Evolutionary conservation across 2,329 filamentous ascomycete genomes (phyloP), one percentile per base, ranked within the genome.

Genomic region (Trichoderma gracile): DNA sequence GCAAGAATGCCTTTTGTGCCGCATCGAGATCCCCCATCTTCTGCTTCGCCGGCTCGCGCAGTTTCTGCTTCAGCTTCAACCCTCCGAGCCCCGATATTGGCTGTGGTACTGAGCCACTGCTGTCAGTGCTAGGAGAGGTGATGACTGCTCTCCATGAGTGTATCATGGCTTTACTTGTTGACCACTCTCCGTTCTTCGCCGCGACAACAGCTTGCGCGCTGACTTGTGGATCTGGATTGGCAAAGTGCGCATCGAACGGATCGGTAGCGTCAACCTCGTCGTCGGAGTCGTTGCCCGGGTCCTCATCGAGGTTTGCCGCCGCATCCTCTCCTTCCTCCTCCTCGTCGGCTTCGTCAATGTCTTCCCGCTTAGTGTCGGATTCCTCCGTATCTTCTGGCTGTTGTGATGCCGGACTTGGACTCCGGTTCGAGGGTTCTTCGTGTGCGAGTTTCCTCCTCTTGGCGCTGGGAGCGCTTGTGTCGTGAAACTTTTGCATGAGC

Each of bases 191-290:
- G 6, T 79, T 76, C 65, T 84, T 77, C 27, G 84, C 76, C 0
- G 80, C 79, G 61, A 80, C 78, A 8, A 89, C 71, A n/a, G 79
- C 84, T 69, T 78, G 77, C 1, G 82, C 78, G 8, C 92, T 77
- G 47, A 83, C 76, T 6, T 82, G 80, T 55, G 90, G 85, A 52
- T 93, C 84, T 0, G 88, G 86, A 47, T 82, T 82, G 40, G 86
- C 85, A 73, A 96, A 96, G 76, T 97, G 94, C 8, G 80, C 78
- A 68, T 95, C 90, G 72, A 96, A 97, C 0, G 92, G 89, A 74
- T 96, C 91, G 1, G 76, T 78, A 30, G 79, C 74, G 67, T 86
- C 81, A 54, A 83, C 81, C 15, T 84, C 80, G 49, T 85, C 83
- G 55, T 81, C 80, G 21, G 82, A 82, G 10, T 79, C 76, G 27